Evolutionary conservation across 176 grass and related monocot species (phyloP).

Genomic region (Stipa capillata): DNA sequence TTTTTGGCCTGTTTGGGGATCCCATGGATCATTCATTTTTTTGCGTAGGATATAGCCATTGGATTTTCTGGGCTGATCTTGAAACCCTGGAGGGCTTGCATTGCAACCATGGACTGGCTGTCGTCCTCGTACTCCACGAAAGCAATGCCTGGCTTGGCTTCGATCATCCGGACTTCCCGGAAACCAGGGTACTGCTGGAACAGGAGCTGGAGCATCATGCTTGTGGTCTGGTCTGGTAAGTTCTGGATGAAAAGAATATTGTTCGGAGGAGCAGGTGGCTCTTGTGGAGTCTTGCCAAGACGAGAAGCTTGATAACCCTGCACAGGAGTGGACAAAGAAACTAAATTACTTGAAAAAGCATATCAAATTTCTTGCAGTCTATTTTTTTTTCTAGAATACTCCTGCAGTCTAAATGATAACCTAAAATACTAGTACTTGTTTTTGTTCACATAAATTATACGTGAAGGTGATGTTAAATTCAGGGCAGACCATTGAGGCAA

Average conservation of each 20-base stretch:
- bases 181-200: slow-evolving; percentile 99
- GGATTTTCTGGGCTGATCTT: slow-evolving; percentile 91
- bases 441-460: slow-evolving; percentile 1
- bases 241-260: slow-evolving; percentile 96
- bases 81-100: slow-evolving; percentile 92
- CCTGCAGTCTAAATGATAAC: neutral
- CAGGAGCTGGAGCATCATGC: slow-evolving; percentile 93
- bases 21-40: slow-evolving; percentile 52
- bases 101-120: slow-evolving; percentile 65
- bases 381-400: neutral
- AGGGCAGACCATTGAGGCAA: neutral
- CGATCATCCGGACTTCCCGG: slow-evolving; percentile 84
- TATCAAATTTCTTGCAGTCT: neutral
- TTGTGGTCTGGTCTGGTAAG: slow-evolving; percentile 72
- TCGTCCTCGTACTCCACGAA: slow-evolving; percentile 92
- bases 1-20: neutral
- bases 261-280: slow-evolving; percentile 66
- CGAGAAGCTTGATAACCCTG: slow-evolving; percentile 52
- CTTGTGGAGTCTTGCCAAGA: slow-evolving; percentile 39
- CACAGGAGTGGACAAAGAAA: slow-evolving; percentile 5
- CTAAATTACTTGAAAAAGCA: slow-evolving; percentile 10
- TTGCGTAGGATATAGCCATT: slow-evolving; percentile 77
- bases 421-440: neutral
- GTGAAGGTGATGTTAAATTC: slow-evolving; percentile 1
- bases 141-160: slow-evolving; percentile 87